phyloP scores from a whole-genome alignment of 139 green algal genomes.

The Closterium sp. region DNA sequence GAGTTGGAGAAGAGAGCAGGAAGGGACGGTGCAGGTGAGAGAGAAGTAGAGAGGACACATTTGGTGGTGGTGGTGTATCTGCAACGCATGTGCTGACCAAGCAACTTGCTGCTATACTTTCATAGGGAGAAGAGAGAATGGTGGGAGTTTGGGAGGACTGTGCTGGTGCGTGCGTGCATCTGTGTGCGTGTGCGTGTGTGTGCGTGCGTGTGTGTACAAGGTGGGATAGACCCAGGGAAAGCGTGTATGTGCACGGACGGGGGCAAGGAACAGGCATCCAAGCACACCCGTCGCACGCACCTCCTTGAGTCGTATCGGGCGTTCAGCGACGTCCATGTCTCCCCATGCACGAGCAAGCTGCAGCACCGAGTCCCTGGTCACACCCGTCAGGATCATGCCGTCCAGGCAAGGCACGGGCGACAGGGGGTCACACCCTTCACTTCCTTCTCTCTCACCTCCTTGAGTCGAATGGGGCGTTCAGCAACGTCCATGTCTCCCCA shows the following conservation, averaged over 20 bases:
- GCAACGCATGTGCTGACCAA: background rate
- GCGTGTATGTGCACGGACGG: too few species aligned
- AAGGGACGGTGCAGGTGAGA: background rate
- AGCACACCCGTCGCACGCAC: conserved; percentile 7
- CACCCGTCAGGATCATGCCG: conserved; percentile 78
- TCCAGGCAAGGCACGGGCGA: too few species aligned
- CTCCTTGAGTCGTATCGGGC: conserved; percentile 38
- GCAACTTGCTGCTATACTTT: too few species aligned
- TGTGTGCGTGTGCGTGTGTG: too few species aligned
- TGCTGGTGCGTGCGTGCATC: too few species aligned
- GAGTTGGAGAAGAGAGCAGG: background rate
- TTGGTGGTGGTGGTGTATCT: background rate
- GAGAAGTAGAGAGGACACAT: background rate
- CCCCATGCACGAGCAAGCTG: conserved; percentile 59
- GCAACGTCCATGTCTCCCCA: conserved; percentile 67
- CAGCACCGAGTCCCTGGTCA: conserved; percentile 73
- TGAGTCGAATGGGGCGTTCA: conserved; percentile 53
- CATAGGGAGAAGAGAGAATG: too few species aligned
- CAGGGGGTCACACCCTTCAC: too few species aligned
- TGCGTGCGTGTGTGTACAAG: too few species aligned
- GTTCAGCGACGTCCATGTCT: conserved; percentile 66
- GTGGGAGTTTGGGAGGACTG: too few species aligned
- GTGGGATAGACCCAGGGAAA: too few species aligned
- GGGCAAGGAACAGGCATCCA: too few species aligned
- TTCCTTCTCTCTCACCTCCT: conserved; percentile 24